Percentiles rank a stretch among this genome's conserved stretches.
Conservation (phyloP, 352 stramenopile genomes). For the Hyaloperonospora arabidopsidis region DNA sequence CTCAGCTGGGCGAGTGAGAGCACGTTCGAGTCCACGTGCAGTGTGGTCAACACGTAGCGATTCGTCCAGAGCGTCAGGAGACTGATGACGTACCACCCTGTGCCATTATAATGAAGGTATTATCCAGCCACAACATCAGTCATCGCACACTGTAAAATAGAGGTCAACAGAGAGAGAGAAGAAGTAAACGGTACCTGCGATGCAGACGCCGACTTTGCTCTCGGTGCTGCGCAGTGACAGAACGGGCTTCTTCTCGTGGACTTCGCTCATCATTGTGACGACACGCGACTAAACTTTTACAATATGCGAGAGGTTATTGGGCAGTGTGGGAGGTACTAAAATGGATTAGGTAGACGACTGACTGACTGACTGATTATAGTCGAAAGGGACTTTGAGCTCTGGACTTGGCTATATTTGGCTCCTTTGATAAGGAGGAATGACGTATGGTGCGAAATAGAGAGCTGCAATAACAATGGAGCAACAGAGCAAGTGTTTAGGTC, state of each 20-base stretch:
- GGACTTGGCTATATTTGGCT: too few species aligned
- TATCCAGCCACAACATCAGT: constrained; percentile 2
- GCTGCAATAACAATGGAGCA: too few species aligned
- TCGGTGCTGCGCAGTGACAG: constrained; percentile 28
- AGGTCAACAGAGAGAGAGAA: neutral
- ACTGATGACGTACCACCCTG: constrained; percentile 76
- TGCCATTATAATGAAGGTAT: constrained; percentile 1
- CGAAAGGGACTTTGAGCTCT: too few species aligned
- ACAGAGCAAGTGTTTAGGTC: too few species aligned
- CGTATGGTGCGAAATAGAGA: too few species aligned
- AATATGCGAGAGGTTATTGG: constrained; percentile 7
- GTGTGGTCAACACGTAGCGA: constrained; percentile 66
- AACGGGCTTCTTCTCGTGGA: constrained; percentile 25
- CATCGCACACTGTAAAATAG: neutral
- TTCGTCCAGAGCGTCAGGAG: constrained; percentile 81
- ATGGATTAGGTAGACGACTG: too few species aligned
- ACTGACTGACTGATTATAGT: too few species aligned
- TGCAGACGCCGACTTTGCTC: constrained; percentile 55
- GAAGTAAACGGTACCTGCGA: constrained; percentile 37
- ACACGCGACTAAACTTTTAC: constrained; percentile 20
- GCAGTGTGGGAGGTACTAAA: neutral
- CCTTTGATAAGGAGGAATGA: too few species aligned
- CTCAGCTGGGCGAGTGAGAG: constrained; percentile 68
- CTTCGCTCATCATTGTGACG: constrained; percentile 18
- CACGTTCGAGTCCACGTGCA: constrained; percentile 69